A percentile compares a stretch with the other conserved stretches of the same genome.
phyloP scores from a whole-genome alignment of 2,329 filamentous ascomycete species.

The Orbilia ellipsospora region DNA sequence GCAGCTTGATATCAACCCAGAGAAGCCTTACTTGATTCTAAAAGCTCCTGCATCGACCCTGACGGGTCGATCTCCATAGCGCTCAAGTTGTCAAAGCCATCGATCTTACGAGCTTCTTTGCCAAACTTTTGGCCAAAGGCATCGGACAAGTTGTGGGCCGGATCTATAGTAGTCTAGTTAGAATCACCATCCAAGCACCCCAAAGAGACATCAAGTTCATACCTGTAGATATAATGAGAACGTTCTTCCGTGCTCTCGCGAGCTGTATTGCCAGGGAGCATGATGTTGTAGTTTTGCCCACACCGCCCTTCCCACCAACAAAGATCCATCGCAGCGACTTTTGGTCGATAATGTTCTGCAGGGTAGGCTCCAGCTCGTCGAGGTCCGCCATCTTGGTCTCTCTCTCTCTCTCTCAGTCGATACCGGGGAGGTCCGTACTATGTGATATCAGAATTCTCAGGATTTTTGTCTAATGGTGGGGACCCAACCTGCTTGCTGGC shows the following conservation, averaged over 20 bases:
- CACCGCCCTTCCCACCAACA: constrained; percentile 96
- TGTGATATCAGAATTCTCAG: constrained; percentile 12
- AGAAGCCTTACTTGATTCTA: constrained; percentile 65
- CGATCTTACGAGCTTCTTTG: constrained; percentile 92
- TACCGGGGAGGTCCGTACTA: background rate
- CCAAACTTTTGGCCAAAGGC: constrained; percentile 99
- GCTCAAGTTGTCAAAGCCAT: constrained; percentile 91
- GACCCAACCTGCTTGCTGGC: background rate
- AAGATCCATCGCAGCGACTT: constrained; percentile 98
- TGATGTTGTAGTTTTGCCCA: constrained; percentile 99
- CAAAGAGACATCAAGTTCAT: background rate
- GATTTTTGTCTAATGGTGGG: background rate
- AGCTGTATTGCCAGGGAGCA: constrained; percentile 98
- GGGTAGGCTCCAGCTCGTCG: constrained; percentile 86
- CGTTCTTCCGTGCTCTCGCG: constrained; percentile 90
- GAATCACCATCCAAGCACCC: background rate
- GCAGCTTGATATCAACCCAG: background rate
- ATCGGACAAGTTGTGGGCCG: constrained; percentile 96
- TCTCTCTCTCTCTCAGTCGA: constrained; percentile 20
- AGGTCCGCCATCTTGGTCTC: constrained; percentile 67
- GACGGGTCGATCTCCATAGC: constrained; percentile 99
- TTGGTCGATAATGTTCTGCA: constrained; percentile 95
- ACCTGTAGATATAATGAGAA: constrained; percentile 94
- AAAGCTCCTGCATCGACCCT: constrained; percentile 93
- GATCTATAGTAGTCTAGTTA: constrained; percentile 66